These are phyloP conservation scores for Castanea crenata DNA, from an alignment of 306 rosid species.

Conservation along the genomic window DNA sequence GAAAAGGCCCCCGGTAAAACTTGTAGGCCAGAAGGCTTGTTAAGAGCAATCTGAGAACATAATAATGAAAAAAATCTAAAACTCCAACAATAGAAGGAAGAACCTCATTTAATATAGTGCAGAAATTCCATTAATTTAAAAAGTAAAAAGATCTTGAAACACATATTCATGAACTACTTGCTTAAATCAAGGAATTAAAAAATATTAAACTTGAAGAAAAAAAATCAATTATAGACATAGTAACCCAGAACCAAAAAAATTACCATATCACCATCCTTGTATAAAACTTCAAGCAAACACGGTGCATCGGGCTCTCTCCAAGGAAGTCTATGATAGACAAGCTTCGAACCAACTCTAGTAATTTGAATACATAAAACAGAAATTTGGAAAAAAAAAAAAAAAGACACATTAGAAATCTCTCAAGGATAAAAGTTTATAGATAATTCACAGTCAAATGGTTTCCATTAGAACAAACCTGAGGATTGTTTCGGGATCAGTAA, in stretches of 20 bases:
- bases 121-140: not conserved
- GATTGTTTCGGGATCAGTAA: slow-evolving; percentile 55
- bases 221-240: slow-evolving; percentile 2
- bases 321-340: slow-evolving; percentile 81
- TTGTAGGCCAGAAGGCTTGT: slow-evolving; percentile 93
- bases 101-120: not conserved
- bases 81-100: not conserved
- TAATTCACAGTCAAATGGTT: not conserved
- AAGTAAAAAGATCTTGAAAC: not conserved
- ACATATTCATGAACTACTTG: not conserved
- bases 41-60: slow-evolving; percentile 68
- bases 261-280: slow-evolving; percentile 83
- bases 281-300: slow-evolving; percentile 51
- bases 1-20: slow-evolving; percentile 95
- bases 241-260: slow-evolving; percentile 3
- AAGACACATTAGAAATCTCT: slow-evolving; percentile 5
- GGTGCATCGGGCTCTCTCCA: slow-evolving; percentile 96
- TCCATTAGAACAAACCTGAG: slow-evolving; percentile 55
- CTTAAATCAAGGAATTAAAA: not conserved
- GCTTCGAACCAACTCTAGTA: slow-evolving; percentile 53
- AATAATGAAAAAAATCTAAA: not conserved
- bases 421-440: not conserved
- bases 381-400: not conserved
- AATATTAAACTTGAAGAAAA: not conserved
- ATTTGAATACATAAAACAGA: not conserved